Conservation (phyloP, 2,329 filamentous ascomycete genomes). For the Stachybotrys elegans region DNA sequence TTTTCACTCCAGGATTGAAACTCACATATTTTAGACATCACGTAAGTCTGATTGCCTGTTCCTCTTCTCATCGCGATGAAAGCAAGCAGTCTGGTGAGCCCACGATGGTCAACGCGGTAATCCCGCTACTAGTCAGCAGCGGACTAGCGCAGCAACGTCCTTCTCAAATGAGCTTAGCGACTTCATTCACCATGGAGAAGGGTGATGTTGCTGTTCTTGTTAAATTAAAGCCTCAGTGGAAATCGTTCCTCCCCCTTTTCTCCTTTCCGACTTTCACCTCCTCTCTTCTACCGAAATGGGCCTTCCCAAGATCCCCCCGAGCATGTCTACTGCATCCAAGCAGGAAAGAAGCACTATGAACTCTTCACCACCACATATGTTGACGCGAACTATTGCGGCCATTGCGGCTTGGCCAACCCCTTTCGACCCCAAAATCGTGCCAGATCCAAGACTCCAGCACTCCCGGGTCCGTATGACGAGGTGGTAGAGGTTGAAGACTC, state of each 20-base stretch:
- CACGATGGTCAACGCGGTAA: neutral
- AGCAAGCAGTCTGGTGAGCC: slow-evolving; percentile 1
- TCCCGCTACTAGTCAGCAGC: slow-evolving; percentile 3
- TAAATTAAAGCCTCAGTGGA: slow-evolving; percentile 3
- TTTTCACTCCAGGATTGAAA: neutral
- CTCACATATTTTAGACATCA: neutral
- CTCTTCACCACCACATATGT: slow-evolving; percentile 7
- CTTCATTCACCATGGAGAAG: slow-evolving; percentile 4
- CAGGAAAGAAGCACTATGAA: slow-evolving; percentile 6
- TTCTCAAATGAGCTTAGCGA: slow-evolving; percentile 4
- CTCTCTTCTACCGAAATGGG: slow-evolving; percentile 2
- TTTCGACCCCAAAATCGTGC: slow-evolving; percentile 2
- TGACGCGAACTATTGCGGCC: slow-evolving; percentile 4
- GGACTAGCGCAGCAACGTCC: slow-evolving; percentile 3
- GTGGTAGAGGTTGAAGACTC: slow-evolving; percentile 8
- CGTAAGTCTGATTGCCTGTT: neutral
- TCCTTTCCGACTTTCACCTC: slow-evolving; percentile 4
- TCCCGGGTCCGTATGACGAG: slow-evolving; percentile 1
- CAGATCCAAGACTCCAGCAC: slow-evolving; percentile 1
- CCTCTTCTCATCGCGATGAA: neutral
- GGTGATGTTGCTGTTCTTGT: slow-evolving; percentile 3
- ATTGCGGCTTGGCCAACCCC: slow-evolving; percentile 4
- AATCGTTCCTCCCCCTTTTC: neutral
- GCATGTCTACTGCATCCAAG: slow-evolving; percentile 5
- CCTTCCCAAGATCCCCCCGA: slow-evolving; percentile 4